phyloP scores from a whole-genome alignment of 352 stramenopile genomes.

The Globisporangium nodosum region DNA sequence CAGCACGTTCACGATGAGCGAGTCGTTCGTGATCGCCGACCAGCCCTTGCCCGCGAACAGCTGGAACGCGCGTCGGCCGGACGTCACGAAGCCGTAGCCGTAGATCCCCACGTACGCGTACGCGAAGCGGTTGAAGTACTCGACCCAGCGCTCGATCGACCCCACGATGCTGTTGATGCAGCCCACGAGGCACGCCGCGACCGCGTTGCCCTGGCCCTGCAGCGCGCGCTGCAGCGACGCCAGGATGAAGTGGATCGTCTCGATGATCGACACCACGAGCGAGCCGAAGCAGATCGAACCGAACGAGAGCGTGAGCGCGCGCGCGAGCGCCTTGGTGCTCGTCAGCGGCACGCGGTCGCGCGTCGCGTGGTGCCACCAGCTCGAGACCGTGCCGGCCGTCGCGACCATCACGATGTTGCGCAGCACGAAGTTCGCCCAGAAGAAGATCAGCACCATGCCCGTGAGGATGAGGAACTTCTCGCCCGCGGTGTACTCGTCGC shows the following conservation, averaged over 20 bases:
- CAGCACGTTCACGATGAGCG: constrained; percentile 58
- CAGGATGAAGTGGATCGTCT: constrained; percentile 50
- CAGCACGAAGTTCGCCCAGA: constrained; percentile 70
- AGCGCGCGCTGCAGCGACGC: constrained; percentile 31
- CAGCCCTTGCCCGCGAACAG: constrained; percentile 55
- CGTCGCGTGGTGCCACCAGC: constrained; percentile 75
- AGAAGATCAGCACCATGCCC: constrained; percentile 68
- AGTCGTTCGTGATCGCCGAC: constrained; percentile 64
- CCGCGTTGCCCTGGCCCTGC: constrained; percentile 39
- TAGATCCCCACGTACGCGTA: constrained; percentile 75
- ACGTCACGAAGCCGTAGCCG: constrained; percentile 47
- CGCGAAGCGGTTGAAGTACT: constrained; percentile 79
- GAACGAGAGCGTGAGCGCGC: constrained; percentile 76
- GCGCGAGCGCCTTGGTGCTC: constrained; percentile 34
- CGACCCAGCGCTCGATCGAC: constrained; percentile 53
- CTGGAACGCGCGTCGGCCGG: constrained; percentile 44
- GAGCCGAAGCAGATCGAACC: constrained; percentile 85
- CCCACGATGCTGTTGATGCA: constrained; percentile 47
- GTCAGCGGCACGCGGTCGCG: constrained; percentile 31
- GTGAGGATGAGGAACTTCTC: constrained; percentile 42
- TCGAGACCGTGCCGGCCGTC: constrained; percentile 76
- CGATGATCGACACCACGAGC: constrained; percentile 65
- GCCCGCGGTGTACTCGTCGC: constrained; percentile 20
- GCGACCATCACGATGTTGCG: constrained; percentile 82
- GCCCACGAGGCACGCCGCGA: constrained; percentile 40